Evolutionary conservation across 768 basidiomycete genomes (phyloP), one percentile per base, ranked within the genome.

Genomic region (Termitomyces sp.): DNA sequence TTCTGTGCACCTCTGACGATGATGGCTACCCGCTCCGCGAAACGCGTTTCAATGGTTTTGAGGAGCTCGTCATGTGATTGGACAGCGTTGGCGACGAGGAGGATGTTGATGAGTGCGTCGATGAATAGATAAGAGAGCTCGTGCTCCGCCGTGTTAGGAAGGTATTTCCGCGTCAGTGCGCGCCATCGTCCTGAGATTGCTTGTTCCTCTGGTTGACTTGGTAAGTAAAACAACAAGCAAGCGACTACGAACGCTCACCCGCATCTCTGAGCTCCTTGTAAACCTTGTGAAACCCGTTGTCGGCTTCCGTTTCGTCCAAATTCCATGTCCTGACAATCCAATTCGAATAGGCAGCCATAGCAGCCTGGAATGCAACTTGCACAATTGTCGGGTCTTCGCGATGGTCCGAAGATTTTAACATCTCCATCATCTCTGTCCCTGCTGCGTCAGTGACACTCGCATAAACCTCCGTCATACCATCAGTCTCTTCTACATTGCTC

Each of bases 311-410:
- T 44, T 79, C 77, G 62, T 81, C 81, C 60, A 82, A 78, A 63
- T 78, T 80, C 82, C 82, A 83, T 1, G 81, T 78, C 16, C 74
- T 75, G 55, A 81, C 73, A 44, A 82, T 79, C 82, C 82, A 82
- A 52, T 81, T 76, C 1, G 78, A 73, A 63, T 81, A 81, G 7
- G 79, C 79, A 20, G 75, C 65, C 73, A 82, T 75, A 28, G 76
- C 77, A 33, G 77, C 74, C 63, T 79, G 79, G 62, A 83, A 71
- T 7, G 80, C 80, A 48, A 81, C 75, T 49, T 79, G 78, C 28
- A 82, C 69, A 39, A 80, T 61, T 28, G 75, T 74, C 6, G 77
- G 74, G 61, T 81, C 79, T 55, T 75, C 69, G 59, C 73, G 71
- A 61, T 80, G 79, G 51, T 76, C 74, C 7, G 74, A 70, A 16